These are phyloP conservation scores for Pleoardoris graminearum DNA, from an alignment of 2,329 filamentous ascomycete species.

Conservation along the genomic window DNA sequence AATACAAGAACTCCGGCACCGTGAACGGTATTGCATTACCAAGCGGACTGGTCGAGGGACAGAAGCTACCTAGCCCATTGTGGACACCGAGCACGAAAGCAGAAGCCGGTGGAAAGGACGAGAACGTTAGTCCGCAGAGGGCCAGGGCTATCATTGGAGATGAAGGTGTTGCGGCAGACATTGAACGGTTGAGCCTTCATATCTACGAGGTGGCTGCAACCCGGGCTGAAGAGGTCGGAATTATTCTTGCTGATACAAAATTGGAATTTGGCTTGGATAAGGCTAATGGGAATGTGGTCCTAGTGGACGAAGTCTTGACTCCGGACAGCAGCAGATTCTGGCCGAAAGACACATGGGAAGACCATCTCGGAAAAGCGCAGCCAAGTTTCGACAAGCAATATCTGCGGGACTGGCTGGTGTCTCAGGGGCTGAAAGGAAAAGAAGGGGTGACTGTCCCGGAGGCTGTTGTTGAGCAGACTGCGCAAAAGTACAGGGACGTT, in stretches of 20 bases:
- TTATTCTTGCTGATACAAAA: slow-evolving; percentile 78
- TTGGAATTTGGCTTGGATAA: slow-evolving; percentile 73
- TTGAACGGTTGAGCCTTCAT: slow-evolving; percentile 66
- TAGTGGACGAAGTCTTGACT: slow-evolving; percentile 84
- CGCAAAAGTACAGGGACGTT: slow-evolving; percentile 74
- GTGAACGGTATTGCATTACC: slow-evolving; percentile 77
- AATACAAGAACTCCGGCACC: slow-evolving; percentile 73
- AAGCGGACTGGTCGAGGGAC: slow-evolving; percentile 69
- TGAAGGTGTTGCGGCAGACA: slow-evolving; percentile 63
- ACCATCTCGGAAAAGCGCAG: slow-evolving; percentile 68
- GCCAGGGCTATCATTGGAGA: slow-evolving; percentile 64
- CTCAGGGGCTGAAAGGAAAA: slow-evolving; percentile 73
- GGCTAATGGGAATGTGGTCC: slow-evolving; percentile 64
- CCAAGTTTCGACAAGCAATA: slow-evolving; percentile 81
- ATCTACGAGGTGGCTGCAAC: slow-evolving; percentile 67
- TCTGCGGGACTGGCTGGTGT: slow-evolving; percentile 79
- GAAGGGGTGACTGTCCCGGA: slow-evolving; percentile 72
- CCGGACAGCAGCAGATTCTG: slow-evolving; percentile 81
- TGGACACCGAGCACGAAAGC: slow-evolving; percentile 88
- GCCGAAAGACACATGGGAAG: slow-evolving; percentile 70
- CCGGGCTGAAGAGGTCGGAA: slow-evolving; percentile 67
- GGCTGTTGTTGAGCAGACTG: slow-evolving; percentile 70
- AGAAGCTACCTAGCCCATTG: slow-evolving; percentile 69
- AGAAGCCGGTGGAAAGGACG: slow-evolving; percentile 74
- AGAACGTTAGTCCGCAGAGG: slow-evolving; percentile 76